Base-by-base conservation (phyloP, 2,329 filamentous ascomycete species). In the Ophiostoma tasmaniense region DNA sequence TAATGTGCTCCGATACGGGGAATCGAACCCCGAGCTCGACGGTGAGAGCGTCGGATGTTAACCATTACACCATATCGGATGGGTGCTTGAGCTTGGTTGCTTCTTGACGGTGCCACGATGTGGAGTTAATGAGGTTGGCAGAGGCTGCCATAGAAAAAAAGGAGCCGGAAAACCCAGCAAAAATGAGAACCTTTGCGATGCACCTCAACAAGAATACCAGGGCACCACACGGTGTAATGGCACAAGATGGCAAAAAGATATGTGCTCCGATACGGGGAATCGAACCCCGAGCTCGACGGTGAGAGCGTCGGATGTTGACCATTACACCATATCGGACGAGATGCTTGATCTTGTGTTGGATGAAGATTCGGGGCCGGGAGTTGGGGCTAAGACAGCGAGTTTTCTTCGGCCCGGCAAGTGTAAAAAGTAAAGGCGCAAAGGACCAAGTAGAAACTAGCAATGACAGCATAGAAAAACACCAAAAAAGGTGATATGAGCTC, bases 1-100 rank as follows among this genome's bases (percentile, higher is more conserved):
- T 22, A 33, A 59, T 62, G 39, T 64, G 52, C 70, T 71, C 70
- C 70, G 70, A 71, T 71, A 71, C 70, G 70, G 70, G 70, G 70
- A 71, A 71, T 71, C 70, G 70, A 71, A 71, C 70, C 70, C 70
- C 70, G 70, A 71, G 70, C 70, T 71, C 70, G 70, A 71, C 70
- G 70, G 70, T 71, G 70, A 71, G 70, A 71, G 70, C 70, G 70
- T 71, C 70, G 70, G 70, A 71, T 71, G 70, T 71, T 71, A 67
- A 59, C 70, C 70, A 71, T 71, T 71, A 71, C 70, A 71, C 69
- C 69, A 70, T 70, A 70, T 70, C 69, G 69, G 69, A 70, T 67
- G 64, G 50, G 13, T 66, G 52, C 17, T 64, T 64, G 61, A 55
- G n/a, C 50, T 55, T 45, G 42, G 37, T 39, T 39, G 5, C 8